Evolutionary conservation across 2,329 filamentous ascomycete species (phyloP).

Genomic region (Dactylellina drechsleri): DNA sequence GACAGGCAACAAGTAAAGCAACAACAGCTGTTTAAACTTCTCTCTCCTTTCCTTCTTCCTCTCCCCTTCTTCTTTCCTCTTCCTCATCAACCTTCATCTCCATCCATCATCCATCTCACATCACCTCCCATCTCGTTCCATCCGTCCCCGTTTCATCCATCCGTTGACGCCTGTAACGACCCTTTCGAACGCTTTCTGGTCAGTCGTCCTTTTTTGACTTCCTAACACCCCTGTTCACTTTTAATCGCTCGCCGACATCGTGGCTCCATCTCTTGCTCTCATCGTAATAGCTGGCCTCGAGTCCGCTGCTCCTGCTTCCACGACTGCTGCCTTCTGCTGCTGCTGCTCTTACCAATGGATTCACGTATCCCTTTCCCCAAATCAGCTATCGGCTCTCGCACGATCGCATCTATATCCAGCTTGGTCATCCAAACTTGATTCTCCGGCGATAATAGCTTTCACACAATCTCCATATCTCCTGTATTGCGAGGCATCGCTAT

Average conservation of each 20-base stretch:
- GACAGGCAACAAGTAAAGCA: not conserved
- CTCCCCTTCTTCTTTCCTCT: constrained; percentile 4
- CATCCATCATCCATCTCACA: constrained; percentile 10
- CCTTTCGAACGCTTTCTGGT: constrained; percentile 11
- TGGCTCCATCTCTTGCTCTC: not conserved
- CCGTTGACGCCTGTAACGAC: constrained; percentile 23
- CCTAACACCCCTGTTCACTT: constrained; percentile 2
- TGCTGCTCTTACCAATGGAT: constrained; percentile 9
- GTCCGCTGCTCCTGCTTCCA: not conserved
- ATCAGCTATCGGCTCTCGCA: constrained; percentile 16
- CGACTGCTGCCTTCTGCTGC: constrained; percentile 1
- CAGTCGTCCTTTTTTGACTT: not conserved
- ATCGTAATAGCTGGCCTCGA: constrained; percentile 13
- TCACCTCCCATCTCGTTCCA: not conserved
- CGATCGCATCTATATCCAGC: constrained; percentile 14
- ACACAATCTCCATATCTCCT: constrained; percentile 23
- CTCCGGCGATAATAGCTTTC: constrained; percentile 23
- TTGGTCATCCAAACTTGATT: not conserved
- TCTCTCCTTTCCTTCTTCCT: constrained; percentile 19
- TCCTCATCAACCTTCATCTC: constrained; percentile 10
- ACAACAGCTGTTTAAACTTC: not conserved
- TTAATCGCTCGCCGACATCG: constrained; percentile 19
- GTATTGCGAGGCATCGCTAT: constrained; percentile 26
- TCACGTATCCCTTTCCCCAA: not conserved
- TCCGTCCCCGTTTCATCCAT: not conserved